Evolutionary conservation across 108 stramenopile species (phyloP), one percentile per base, ranked within the genome.

Genomic region (Nitzschia sp.): DNA sequence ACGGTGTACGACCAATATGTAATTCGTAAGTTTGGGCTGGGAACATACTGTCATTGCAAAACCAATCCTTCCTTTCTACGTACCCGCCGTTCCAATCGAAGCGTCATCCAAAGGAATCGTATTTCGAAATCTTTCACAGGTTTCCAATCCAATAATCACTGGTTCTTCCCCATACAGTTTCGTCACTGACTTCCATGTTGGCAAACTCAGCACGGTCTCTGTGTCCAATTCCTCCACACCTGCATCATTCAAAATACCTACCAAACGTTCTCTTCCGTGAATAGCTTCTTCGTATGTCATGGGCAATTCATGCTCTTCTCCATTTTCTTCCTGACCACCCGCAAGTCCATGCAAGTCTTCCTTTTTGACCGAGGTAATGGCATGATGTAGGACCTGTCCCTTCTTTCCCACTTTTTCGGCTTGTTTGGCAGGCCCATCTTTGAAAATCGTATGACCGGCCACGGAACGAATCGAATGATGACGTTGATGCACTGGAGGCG

Each of bases 81-180:
- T 24, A 54, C 20, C 53, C 21, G 53, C 53, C 3, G 53, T 79
- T 25, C 83, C 90, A 14, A 88, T 73, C 10, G 78, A 73, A 17
- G 85, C 76, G 46, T 81, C 64, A 15, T 73, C 65, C 11, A 75
- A 53, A 14, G 72, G 55, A 17, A 86, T 82, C 20, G 65, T 57
- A 5, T 68, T 53, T 34, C 81, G 79, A 79, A 82, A 92, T 39
- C 51, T 63, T 70, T 80, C 60, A 70, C 91, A 92, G 22, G 69
- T 63, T 21, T 90, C 88, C 54, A 93, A 63, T 51, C 91, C 91
- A 34, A 78, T 48, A 41, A 93, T 69, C 15, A 81, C 73, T 6
- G 91, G 80, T 17, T 71, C 71, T 9, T 71, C 61, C 7, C 88
- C 91, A 71, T 89, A 89, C 51, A 89, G 70, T 55, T 83, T 75